Conservation (phyloP, 2,329 filamentous ascomycete genomes). For the Sclerotinia sclerotiorum region DNA sequence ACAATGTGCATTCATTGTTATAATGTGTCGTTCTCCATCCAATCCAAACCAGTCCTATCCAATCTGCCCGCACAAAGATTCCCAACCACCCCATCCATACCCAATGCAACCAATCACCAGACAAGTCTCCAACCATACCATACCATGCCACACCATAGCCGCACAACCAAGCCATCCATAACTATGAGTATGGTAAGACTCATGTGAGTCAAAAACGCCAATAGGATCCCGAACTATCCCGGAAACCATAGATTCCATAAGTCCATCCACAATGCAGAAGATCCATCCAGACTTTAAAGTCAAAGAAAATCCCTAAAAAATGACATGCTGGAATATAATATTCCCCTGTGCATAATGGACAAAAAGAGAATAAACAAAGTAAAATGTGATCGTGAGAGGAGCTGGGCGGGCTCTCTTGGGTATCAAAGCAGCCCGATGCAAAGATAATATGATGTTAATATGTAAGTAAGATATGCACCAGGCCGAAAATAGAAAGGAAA, state of each 20-base stretch:
- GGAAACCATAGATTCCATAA: constrained; percentile 4
- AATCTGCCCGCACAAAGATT: neutral
- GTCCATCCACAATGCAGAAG: constrained; percentile 3
- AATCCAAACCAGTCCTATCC: constrained; percentile 5
- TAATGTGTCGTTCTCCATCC: neutral
- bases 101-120: constrained; percentile 17
- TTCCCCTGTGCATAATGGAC: constrained; percentile 10
- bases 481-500: constrained; percentile 25
- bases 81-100: constrained; percentile 18
- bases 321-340: constrained; percentile 4
- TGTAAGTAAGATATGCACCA: constrained; percentile 25
- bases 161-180: constrained; percentile 12
- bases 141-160: neutral
- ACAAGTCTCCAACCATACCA: constrained; percentile 1
- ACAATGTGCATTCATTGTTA: neutral
- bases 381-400: constrained; percentile 31
- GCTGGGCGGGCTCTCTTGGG: constrained; percentile 39
- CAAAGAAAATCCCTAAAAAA: constrained; percentile 13
- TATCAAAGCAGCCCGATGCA: constrained; percentile 39
- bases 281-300: constrained; percentile 23
- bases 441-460: constrained; percentile 24
- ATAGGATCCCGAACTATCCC: neutral
- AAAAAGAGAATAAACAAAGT: constrained; percentile 18
- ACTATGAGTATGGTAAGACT: constrained; percentile 6
- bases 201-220: constrained; percentile 21